Conservation (phyloP, 1,284 basidiomycete genomes). For the Vanrija sp. region DNA sequence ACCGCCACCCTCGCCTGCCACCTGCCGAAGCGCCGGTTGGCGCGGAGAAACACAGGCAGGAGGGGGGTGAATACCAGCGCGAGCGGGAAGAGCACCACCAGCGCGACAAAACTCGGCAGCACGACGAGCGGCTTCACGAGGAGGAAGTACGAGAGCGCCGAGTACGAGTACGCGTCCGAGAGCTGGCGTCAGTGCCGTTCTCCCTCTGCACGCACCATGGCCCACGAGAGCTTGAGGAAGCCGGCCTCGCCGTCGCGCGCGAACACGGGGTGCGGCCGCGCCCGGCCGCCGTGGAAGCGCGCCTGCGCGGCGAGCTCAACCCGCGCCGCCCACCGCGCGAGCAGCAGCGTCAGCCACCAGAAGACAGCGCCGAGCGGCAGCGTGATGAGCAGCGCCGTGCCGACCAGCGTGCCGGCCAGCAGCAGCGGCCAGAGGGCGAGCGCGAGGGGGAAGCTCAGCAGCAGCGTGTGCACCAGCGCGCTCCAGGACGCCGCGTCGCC, state of each 20-base stretch:
- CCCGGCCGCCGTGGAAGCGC: background rate
- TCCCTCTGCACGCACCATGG: constrained; percentile 33
- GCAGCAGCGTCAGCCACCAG: constrained; percentile 47
- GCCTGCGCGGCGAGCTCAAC: constrained; percentile 29
- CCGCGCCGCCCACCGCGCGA: constrained; percentile 41
- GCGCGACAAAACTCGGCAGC: constrained; percentile 39
- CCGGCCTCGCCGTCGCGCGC: constrained; percentile 30
- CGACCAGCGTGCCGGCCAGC: constrained; percentile 43
- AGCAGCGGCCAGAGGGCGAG: constrained; percentile 45
- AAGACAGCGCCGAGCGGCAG: constrained; percentile 44
- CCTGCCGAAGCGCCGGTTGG: constrained; percentile 33
- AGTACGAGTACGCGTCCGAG: constrained; percentile 45
- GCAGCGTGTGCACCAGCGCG: constrained; percentile 34
- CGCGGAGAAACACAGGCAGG: constrained; percentile 38
- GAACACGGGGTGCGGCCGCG: constrained; percentile 25
- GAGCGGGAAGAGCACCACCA: constrained; percentile 36
- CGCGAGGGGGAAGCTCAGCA: constrained; percentile 46
- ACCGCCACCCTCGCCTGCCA: constrained; percentile 46
- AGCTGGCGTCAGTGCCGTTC: constrained; percentile 20
- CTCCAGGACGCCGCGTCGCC: constrained; percentile 32
- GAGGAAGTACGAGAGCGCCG: constrained; percentile 45
- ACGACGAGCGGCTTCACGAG: constrained; percentile 46
- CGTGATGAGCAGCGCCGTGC: constrained; percentile 46
- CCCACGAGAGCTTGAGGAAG: constrained; percentile 43
- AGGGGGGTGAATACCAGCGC: constrained; percentile 28